Base-by-base conservation (phyloP, 129 eudicot genomes). In the Heracleum sosnowskyi region DNA sequence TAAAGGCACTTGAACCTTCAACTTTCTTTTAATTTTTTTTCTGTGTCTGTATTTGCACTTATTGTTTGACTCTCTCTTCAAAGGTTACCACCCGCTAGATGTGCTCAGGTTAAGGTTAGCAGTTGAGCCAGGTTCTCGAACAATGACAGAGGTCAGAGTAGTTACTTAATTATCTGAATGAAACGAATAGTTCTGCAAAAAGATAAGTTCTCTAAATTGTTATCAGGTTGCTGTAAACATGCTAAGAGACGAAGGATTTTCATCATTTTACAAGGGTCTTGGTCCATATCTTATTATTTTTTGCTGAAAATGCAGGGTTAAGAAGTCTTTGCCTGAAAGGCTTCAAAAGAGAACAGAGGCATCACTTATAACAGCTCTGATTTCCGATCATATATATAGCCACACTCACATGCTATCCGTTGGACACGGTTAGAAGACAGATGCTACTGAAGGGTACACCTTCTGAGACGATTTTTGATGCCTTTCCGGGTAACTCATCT, bases 391-490 rank as follows among this genome's bases (percentile, higher is more conserved):
- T n/a, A n/a, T n/a, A n/a, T 40, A 82, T 94, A 53, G 97, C 98
- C 28, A 94, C 97, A 16, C 82, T 88, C 62, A 89, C 85, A 63
- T 94, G 98, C 81, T 94, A 94, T 84, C 98, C 98, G 15, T 79
- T 94, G 90, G 97, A 94, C 47, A 91, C 98, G 16, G 81, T 86
- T 36, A 86, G 98, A 84, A 79, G 98, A 76, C 98, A 94, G 79
- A 91, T 94, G 98, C 98, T 91, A 85, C 90, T 94, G 98, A 94
- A 80, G 87, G 92, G 98, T 70, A 83, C 90, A 51, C 98, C 98
- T 68, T 94, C 91, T 81, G 84, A 80, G 80, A 79, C 87, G 35
- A 77, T 94, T 69, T 86, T 94, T 63, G 98, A 94, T 64, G 98
- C 96, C 29, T 62, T 88, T 83, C 89, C 92, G 82, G 98, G 97